Base-by-base conservation (phyloP, 257 asterid species). In the Solanum appendiculatum region DNA sequence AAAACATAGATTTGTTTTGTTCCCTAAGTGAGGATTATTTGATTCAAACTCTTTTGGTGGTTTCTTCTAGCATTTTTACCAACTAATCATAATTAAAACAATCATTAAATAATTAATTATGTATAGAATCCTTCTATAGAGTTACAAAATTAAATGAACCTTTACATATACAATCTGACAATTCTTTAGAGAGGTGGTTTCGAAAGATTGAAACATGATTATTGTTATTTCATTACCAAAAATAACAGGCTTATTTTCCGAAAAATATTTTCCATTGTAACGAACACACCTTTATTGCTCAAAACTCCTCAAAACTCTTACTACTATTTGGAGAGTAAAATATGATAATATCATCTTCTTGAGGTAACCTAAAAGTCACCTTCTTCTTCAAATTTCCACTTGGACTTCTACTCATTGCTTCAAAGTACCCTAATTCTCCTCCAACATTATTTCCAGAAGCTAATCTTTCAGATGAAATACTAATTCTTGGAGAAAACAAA, bases 341-440 rank as follows among this genome's bases (percentile, higher is more conserved):
- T 40, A 75, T 40, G 58, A 75, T 40, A 74, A 74, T 39, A 74
- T 20, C 82, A 23, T 84, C 87, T 83, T 87, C 90, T 72, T 87
- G 86, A 48, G 92, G 93, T 74, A 91, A 68, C 83, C 36, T 88
- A 85, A 90, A 92, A 3, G 73, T 86, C 75, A 91, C 93, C 86
- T 84, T 89, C 86, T 90, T 91, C 15, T 74, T 87, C 84, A 82
- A 36, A 84, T 84, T 88, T 42, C 51, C 39, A 63, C 74, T 66
- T 70, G 64, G 60, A 12, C 85, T 64, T 86, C 82, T 58, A 31
- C 73, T 70, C 81, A 73, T 73, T 73, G 31, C 29, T 36, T 73
- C 48, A 73, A 73, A 63, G 13, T n/a, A 14, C 74, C 10, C 74
- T 66, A 66, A 14, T 66, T 66, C 36, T 66, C 37, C 74, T 13